Conservation (phyloP, 495 filamentous ascomycete genomes). For the Penicillium canariense region DNA sequence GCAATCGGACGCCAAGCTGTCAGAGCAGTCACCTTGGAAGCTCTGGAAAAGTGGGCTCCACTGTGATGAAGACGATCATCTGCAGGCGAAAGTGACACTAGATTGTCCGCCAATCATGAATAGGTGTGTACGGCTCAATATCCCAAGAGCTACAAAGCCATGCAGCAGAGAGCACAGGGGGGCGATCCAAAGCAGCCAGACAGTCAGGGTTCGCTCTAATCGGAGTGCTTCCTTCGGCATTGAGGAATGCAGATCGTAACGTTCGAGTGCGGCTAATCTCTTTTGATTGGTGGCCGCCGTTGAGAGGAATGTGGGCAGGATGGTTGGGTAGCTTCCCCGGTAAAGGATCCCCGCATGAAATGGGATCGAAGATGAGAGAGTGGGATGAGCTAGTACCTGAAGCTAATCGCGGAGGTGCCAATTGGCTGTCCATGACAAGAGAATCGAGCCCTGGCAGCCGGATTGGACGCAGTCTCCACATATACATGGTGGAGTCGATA, state of each 20-base stretch:
- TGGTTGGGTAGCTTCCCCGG: neutral
- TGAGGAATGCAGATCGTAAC: conserved; percentile 23
- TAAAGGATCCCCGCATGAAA: neutral
- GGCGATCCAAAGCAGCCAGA: neutral
- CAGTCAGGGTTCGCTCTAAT: conserved; percentile 5
- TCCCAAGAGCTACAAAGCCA: neutral
- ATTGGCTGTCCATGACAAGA: conserved; percentile 13
- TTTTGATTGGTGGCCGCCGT: conserved; percentile 9
- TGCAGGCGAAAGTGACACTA: neutral
- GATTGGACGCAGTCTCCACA: conserved; percentile 7
- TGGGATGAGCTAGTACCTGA: neutral
- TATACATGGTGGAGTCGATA: neutral
- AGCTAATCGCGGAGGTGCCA: neutral
- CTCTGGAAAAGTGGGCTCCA: neutral
- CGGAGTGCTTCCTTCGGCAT: neutral
- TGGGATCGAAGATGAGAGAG: neutral
- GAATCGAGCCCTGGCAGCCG: conserved; percentile 1
- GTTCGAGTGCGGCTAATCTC: neutral
- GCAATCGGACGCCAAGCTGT: neutral
- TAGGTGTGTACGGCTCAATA: neutral
- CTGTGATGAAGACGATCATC: conserved; percentile 1
- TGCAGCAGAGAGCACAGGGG: neutral
- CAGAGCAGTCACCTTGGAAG: neutral
- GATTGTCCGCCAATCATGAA: neutral
- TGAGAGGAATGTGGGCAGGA: conserved; percentile 12